A percentile compares a stretch with the other conserved stretches of the same genome.
Conservation (phyloP, 2,329 filamentous ascomycete species). For the Diplodia seriata region DNA sequence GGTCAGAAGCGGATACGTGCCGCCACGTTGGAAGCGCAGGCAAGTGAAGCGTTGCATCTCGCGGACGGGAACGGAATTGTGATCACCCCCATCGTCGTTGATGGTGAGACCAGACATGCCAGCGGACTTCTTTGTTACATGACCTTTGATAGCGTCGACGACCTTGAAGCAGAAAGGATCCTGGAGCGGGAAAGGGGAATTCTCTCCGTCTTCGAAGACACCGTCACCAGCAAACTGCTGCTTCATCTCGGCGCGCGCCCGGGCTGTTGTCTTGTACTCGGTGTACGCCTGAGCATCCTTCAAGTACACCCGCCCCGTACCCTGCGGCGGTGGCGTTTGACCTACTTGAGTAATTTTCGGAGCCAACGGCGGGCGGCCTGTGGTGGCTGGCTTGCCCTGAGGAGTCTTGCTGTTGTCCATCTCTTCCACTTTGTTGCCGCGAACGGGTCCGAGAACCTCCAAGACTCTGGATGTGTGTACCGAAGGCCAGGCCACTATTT, state of each 20-base stretch:
- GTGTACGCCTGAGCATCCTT: neutral
- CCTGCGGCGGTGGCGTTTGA: neutral
- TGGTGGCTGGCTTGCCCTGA: neutral
- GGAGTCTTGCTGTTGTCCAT: neutral
- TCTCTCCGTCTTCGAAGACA: neutral
- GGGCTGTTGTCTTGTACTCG: neutral
- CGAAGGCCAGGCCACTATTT: constrained; percentile 18
- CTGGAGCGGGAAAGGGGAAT: neutral
- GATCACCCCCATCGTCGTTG: neutral
- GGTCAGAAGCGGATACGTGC: neutral
- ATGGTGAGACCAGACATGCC: neutral
- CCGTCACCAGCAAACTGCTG: neutral
- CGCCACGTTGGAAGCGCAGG: constrained; percentile 15
- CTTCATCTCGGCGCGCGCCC: neutral
- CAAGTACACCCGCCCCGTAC: neutral
- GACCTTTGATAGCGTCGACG: neutral
- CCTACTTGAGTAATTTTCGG: constrained; percentile 8
- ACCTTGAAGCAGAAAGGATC: neutral
- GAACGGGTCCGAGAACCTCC: neutral
- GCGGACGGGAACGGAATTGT: neutral
- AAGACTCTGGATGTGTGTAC: neutral
- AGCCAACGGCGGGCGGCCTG: constrained; percentile 3
- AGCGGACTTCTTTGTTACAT: too few relatives aligned
- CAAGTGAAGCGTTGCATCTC: neutral
- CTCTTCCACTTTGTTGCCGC: neutral